These are phyloP conservation scores for Ogataea saltuana DNA, from an alignment of 805 yeast species.

Conservation along the genomic window DNA sequence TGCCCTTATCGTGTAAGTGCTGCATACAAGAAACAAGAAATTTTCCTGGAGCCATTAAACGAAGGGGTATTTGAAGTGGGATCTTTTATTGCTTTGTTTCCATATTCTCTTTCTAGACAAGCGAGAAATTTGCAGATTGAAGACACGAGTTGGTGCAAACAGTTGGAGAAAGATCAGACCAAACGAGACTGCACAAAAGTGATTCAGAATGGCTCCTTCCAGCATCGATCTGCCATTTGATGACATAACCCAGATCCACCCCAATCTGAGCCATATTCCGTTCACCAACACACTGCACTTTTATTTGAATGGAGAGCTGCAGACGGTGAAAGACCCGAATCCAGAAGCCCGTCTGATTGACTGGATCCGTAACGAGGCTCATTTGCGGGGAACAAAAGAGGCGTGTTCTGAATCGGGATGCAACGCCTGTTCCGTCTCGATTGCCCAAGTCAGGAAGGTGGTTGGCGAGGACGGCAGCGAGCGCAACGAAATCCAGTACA, in stretches of 20 bases:
- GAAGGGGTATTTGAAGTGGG: no score
- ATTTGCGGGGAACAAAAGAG: constrained; percentile 46
- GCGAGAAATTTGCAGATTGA: no score
- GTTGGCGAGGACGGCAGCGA: constrained; percentile 11
- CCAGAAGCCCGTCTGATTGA: constrained; percentile 47
- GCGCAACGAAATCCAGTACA: constrained; percentile 32
- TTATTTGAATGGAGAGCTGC: constrained; percentile 42
- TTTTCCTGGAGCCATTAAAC: no score
- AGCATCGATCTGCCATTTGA: constrained; percentile 18
- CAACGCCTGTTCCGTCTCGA: constrained; percentile 50
- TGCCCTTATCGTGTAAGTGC: no score
- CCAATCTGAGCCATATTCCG: constrained; percentile 28
- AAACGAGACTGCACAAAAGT: not conserved
- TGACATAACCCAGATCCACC: constrained; percentile 26
- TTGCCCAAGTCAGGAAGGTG: constrained; percentile 36
- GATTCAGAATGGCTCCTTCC: constrained; percentile 29
- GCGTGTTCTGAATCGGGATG: constrained; percentile 55
- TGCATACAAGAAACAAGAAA: no score
- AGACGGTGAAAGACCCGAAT: constrained; percentile 39
- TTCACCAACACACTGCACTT: constrained; percentile 34
- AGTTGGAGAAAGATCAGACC: no score
- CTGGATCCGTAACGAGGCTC: constrained; percentile 40
- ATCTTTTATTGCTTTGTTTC: no score
- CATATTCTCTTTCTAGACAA: no score
- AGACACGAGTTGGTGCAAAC: no score